Conservation (phyloP, 169 alveolate species). For the Plasmodium relictum region DNA sequence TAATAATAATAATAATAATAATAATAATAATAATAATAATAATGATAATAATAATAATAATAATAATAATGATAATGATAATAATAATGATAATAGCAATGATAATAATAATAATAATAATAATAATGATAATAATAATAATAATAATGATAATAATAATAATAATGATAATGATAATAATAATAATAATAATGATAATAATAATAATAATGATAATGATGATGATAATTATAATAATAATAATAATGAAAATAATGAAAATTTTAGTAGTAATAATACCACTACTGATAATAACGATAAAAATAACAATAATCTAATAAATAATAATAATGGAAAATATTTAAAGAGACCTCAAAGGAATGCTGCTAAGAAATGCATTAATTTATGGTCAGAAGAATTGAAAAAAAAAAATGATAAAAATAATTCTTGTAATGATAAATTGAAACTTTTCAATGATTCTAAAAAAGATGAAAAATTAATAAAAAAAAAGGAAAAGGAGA, state of each 20-base stretch:
- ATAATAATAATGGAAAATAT: constrained; percentile 5
- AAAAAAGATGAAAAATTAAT: constrained; percentile 38
- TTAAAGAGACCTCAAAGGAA: constrained; percentile 54
- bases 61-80: not conserved
- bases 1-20: not conserved
- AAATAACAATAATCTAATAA: not conserved
- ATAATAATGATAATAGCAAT: not conserved
- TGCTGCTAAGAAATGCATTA: constrained; percentile 69
- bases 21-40: not conserved
- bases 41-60: not conserved
- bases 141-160: not conserved
- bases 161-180: not conserved
- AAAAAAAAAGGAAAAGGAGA: constrained; percentile 26
- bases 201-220: not conserved
- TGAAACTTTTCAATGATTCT: constrained; percentile 13
- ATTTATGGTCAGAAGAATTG: constrained; percentile 63
- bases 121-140: not conserved
- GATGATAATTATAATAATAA: not conserved
- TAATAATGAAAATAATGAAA: not conserved
- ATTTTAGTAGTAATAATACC: not conserved
- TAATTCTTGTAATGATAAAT: constrained; percentile 1
- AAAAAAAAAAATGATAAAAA: constrained; percentile 31
- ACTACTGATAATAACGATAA: not conserved
- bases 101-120: not conserved
- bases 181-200: not conserved